Evolutionary conservation across 2,329 filamentous ascomycete genomes (phyloP).

Genomic region (Elsinoe fawcettii): DNA sequence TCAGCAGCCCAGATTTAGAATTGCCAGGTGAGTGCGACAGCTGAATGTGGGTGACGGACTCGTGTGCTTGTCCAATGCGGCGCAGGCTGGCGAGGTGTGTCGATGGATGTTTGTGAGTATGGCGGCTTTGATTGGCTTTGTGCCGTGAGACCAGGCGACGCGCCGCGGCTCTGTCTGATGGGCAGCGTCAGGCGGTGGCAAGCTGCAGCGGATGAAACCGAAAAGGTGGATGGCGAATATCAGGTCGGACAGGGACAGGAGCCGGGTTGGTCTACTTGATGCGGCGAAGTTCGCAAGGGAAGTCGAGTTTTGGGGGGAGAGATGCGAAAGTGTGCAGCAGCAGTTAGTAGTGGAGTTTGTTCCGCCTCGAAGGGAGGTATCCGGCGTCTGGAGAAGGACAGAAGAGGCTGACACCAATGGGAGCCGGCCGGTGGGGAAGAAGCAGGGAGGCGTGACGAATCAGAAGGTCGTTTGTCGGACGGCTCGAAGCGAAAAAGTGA

Average conservation of each 20-base stretch:
- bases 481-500: slow-evolving; percentile 7
- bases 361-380: slow-evolving; percentile 4
- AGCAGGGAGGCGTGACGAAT: neutral
- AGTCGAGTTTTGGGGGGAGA: neutral
- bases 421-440: slow-evolving; percentile 8
- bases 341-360: slow-evolving; percentile 1
- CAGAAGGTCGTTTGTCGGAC: neutral
- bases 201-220: slow-evolving; percentile 5
- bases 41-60: slow-evolving; percentile 1
- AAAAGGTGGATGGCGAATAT: neutral
- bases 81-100: neutral
- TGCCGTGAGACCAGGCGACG: neutral
- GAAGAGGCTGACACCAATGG: slow-evolving; percentile 12
- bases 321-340: slow-evolving; percentile 5
- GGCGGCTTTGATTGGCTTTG: slow-evolving; percentile 13
- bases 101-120: slow-evolving; percentile 8
- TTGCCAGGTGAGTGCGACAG: neutral
- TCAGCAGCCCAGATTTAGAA: neutral
- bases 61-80: neutral
- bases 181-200: slow-evolving; percentile 2
- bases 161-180: slow-evolving; percentile 8
- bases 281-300: neutral
- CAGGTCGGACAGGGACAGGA: neutral
- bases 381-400: slow-evolving; percentile 7
- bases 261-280: neutral